These are phyloP conservation scores for Rhodotorula sp. DNA, from an alignment of 1,284 basidiomycete genomes.

Conservation along the genomic window DNA sequence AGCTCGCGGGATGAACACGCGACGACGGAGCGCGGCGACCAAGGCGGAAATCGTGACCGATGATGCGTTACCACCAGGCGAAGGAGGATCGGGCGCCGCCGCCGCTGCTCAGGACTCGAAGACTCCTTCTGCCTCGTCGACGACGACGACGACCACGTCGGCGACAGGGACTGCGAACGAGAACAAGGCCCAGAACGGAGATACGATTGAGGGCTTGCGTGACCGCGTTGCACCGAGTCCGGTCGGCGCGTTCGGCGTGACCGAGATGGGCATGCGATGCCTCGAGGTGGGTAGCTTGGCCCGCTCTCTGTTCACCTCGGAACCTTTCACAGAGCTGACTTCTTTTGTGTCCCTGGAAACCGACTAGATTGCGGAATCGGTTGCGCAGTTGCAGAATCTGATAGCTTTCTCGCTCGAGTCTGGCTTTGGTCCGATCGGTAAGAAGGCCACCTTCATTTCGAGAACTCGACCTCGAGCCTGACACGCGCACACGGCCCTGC, in stretches of 20 bases:
- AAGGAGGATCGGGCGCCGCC: no score
- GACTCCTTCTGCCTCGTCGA: background rate
- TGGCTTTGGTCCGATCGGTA: constrained; percentile 29
- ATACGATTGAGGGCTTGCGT: background rate
- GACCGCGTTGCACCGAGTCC: constrained; percentile 15
- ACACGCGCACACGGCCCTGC: background rate
- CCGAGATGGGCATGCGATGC: constrained; percentile 41
- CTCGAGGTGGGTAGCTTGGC: constrained; percentile 28
- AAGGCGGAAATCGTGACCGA: constrained; percentile 4
- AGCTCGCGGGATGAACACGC: constrained; percentile 21
- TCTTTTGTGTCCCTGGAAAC: no score
- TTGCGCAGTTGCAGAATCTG: constrained; percentile 39
- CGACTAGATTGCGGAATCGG: constrained; percentile 38
- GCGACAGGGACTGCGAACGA: background rate
- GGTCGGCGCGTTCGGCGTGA: constrained; percentile 38
- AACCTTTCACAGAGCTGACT: no score
- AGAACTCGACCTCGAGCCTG: background rate
- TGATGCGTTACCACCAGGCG: background rate
- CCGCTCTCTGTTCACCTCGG: no score
- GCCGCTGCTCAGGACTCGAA: background rate
- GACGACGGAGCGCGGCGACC: constrained; percentile 21
- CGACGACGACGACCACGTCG: background rate
- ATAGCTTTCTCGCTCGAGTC: constrained; percentile 35
- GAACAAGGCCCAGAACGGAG: background rate
- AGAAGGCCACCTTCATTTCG: background rate